Percentiles rank a stretch among this genome's conserved stretches.
Conservation (phyloP, 176 grass and related monocot species). For the Musa beccarii region DNA sequence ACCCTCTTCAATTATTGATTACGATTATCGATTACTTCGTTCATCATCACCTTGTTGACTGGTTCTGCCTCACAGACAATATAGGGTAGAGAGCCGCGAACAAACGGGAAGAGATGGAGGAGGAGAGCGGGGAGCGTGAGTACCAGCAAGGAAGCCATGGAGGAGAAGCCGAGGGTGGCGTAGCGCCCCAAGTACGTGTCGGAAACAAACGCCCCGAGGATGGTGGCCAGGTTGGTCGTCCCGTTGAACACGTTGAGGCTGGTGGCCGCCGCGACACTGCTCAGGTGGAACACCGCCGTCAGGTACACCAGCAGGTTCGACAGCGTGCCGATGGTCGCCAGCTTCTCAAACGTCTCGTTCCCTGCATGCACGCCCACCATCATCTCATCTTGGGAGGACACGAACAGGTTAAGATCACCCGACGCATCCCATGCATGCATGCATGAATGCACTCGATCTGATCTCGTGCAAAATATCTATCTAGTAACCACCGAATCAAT, state of each 20-base stretch:
- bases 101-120: no score
- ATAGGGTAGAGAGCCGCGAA: no score
- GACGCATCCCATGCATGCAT: no score
- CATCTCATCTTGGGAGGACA: no score
- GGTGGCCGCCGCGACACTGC: conserved; percentile 23
- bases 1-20: no score
- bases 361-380: not conserved
- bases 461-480: no score
- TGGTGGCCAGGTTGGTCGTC: conserved; percentile 27
- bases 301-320: conserved; percentile 38
- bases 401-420: no score
- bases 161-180: conserved; percentile 25
- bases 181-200: conserved; percentile 40
- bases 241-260: conserved; percentile 34
- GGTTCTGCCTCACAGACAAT: no score
- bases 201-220: conserved; percentile 41
- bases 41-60: no score
- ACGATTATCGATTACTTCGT: no score
- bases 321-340: conserved; percentile 25
- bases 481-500: not conserved
- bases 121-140: not conserved
- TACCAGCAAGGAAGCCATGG: conserved; percentile 72
- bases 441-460: no score
- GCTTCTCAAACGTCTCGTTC: conserved; percentile 38
- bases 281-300: conserved; percentile 27